Evolutionary conservation across 2,329 filamentous ascomycete species (phyloP), one percentile per base, ranked within the genome.

Genomic region (Fusarium nematophilum): DNA sequence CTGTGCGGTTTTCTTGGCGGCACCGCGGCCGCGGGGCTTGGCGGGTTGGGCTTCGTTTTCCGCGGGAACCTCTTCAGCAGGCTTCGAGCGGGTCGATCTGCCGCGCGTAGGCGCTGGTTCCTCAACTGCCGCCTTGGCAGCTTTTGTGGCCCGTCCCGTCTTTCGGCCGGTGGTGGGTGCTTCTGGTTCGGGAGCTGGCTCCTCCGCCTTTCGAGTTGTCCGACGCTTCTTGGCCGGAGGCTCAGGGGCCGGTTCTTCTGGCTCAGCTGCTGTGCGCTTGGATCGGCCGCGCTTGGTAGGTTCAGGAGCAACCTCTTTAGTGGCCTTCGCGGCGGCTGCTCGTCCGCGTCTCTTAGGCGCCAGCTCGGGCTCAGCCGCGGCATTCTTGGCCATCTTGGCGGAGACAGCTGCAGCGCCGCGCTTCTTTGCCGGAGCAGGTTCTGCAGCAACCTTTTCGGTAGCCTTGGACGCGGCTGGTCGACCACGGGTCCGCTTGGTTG

Each of bases 201-300:
- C 48, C 10, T 66, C 51, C 1, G 57, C 25, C 27, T 55, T 48
- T 17, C 45, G 50, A 5, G 62, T 53, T 17, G 56, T 55, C 6
- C 66, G 62, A 13, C 57, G 57, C 30, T 59, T 64, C 45, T 69
- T 69, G 10, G 59, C 18, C 5, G 59, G 47, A 14, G 64, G 56
- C n/a, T 66, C 59, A 6, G 62, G 38, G 9, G 23, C 30, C 9
- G 55, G 42, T n/a, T 29, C 30, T 48, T 57, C 61, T 3, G 53
- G 30, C 4, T 59, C 56, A 0, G 59, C 43, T 4, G 54, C 54
- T 27, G 62, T 34, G 11, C 49, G 53, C 17, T 63, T 62, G 21
- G 66, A 15, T n/a, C 66, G 61, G 1, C 64, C 66, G 9, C 62
- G 52, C 21, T 67, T 66, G 9, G 49, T 17, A 7, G 48, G 40